Percentiles rank a stretch among this genome's conserved stretches.
Evolutionary conservation across 495 filamentous ascomycete species (phyloP).

Genomic region (Penicillium mononematosum): DNA sequence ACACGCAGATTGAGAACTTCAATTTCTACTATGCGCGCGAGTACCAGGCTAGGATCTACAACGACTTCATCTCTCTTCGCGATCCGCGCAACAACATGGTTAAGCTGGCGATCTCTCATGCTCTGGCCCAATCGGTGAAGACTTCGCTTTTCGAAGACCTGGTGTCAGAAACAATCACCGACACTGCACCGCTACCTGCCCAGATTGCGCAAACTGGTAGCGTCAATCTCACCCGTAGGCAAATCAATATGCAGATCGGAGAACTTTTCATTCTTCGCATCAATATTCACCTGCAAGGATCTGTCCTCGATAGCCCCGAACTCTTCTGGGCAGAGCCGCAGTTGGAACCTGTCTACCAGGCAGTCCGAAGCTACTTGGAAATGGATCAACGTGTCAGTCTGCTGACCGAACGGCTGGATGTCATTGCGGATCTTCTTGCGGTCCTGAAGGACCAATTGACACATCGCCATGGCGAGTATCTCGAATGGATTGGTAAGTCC

Average conservation of each 20-base stretch:
- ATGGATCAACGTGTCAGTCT: conserved; percentile 95
- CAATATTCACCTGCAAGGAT: conserved; percentile 96
- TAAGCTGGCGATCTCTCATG: conserved; percentile 95
- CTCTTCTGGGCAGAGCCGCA: conserved; percentile 98
- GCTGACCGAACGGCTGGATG: conserved; percentile 83
- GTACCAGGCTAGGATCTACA: conserved; percentile 97
- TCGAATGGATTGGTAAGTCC: conserved; percentile 89
- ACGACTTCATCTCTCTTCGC: conserved; percentile 92
- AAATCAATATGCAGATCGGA: conserved; percentile 99
- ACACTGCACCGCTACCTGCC: conserved; percentile 83
- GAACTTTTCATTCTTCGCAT: conserved; percentile 96
- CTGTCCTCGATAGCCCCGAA: conserved; percentile 94
- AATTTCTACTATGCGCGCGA: conserved; percentile 98
- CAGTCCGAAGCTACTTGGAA: conserved; percentile 91
- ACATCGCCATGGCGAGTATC: conserved; percentile 91
- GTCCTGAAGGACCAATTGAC: conserved; percentile 96
- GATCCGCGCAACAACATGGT: conserved; percentile 97
- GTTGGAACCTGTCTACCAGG: conserved; percentile 91
- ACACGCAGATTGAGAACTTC: conserved; percentile 94
- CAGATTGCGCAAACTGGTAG: conserved; percentile 90
- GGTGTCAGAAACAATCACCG: conserved; percentile 86
- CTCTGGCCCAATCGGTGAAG: conserved; percentile 88
- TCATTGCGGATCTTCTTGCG: conserved; percentile 90
- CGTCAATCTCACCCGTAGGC: conserved; percentile 72
- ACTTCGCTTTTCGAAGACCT: conserved; percentile 98